Base-by-base conservation (phyloP, 1,284 basidiomycete genomes). In the Cystobasidium slooffiae region DNA sequence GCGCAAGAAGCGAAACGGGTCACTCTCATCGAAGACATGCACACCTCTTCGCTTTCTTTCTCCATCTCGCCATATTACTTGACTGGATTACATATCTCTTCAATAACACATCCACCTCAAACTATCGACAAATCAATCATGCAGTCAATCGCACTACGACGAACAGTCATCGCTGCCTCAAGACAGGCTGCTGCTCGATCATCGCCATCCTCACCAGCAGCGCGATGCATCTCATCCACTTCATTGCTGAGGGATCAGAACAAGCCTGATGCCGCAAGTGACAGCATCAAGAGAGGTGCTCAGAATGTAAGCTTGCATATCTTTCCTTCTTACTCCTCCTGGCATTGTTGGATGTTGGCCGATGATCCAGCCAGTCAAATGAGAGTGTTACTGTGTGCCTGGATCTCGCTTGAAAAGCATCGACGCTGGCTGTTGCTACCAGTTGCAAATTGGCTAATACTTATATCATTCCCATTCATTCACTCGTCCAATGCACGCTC, bases 241-340 rank as follows among this genome's bases (percentile, higher is more conserved):
- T 43, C 47, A 20, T 31, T 47, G 47, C 39, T 41, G 51, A 62
- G 49, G 43, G 39, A 52, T 22, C 18, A 22, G 39, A 47, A 47
- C 59, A 56, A 56, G 53, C 43, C 56, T 44, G 70, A 73, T 56
- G 63, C 41, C 5, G 70, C 70, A 7, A 41, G n/a, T 7, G 70
- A 73, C 43, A 43, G 31, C 14, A 16, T 73, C 18, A 65, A 65
- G 62, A 24, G 70, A 43, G 70, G 70, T 65, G 70, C 70, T 44
- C 41, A 53, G 49, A 73, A 73, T 62, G 70, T 73, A 39, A 18
- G 70, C n/a, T 64, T 7, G 37, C 41, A 16, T 16, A 14, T 24
- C 9, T 49, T 20, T 4, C 44, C 14, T 22, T n/a, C 51, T 39
- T 22, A 22, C 53, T 39, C 22, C 22, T 16, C 12, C 14, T 10